Base-by-base conservation (phyloP, 2,329 filamentous ascomycete species). In the Pyrenophora tritici-repentis region DNA sequence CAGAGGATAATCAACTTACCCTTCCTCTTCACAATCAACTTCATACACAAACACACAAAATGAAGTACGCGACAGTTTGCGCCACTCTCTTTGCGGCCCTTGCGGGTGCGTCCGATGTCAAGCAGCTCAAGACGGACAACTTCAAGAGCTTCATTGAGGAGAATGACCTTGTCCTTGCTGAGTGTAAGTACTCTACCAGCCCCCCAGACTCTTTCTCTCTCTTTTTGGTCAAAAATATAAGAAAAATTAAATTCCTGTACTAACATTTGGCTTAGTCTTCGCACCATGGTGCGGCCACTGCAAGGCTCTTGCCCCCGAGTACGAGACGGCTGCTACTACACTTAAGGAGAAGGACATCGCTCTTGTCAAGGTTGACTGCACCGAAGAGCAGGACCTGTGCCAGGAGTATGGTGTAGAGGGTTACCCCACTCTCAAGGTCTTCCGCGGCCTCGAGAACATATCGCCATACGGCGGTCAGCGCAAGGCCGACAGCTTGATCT, bases 361-460 rank as follows among this genome's bases (percentile, higher is more conserved):
- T 72, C 82, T 95, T 49, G 88, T 83, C 77, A 94, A 95, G 86
- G 78, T 95, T 66, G 93, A 97, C 82, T 97, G 94, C 84, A 97
- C 93, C 72, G 91, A 89, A 75, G 90, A 99, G 82, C 80, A 86
- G 58, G 91, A 96, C 29, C 88, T 99, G 63, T 99, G 94, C 86
- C 85, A 91, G 77, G 81, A 85, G 66, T 90, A 89, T 70, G 92
- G 90, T 58, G 92, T 99, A 36, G 91, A 97, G 82, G 94, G 94
- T 62, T 99, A 99, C 83, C 94, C 94, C 58, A 99, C 94, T 63
- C 86, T 99, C 73, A 99, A 97, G 87, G 86, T 99, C 79, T 99
- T 99, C 91, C 91, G 93, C 69, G 93, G 94, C 66, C 77, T 79
- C 36, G 90, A 97, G 9, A 90, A 88, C 74, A 78, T 90, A 73